These are phyloP conservation scores for Monilinia vaccinii-corymbosi DNA, from an alignment of 2,329 filamentous ascomycete genomes.

Conservation along the genomic window DNA sequence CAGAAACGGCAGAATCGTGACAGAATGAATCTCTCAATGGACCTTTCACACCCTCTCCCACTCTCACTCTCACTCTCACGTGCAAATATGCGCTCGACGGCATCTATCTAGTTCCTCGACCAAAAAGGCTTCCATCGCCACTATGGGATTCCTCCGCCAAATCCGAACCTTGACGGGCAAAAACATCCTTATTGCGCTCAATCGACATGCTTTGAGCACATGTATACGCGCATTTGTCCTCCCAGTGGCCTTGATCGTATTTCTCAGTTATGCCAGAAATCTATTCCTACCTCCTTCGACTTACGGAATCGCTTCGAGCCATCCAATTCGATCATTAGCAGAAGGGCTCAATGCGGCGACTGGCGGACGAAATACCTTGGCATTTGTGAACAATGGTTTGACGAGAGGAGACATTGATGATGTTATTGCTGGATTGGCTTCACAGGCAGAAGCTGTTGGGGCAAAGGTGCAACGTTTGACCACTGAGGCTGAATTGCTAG, in stretches of 20 bases:
- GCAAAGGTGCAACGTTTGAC: constrained; percentile 47
- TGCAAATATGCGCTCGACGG: not conserved
- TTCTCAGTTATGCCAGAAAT: constrained; percentile 66
- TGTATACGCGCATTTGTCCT: constrained; percentile 49
- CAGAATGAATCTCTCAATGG: too few species aligned
- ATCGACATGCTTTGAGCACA: constrained; percentile 44
- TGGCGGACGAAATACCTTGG: constrained; percentile 56
- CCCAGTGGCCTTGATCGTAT: constrained; percentile 48
- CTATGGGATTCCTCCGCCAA: constrained; percentile 47
- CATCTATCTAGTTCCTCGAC: not conserved
- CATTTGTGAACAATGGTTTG: constrained; percentile 69
- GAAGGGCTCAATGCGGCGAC: constrained; percentile 51
- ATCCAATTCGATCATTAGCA: constrained; percentile 52
- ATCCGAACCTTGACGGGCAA: constrained; percentile 53
- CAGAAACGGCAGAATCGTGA: too few species aligned
- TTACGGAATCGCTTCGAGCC: constrained; percentile 60
- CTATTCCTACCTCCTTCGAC: constrained; percentile 70
- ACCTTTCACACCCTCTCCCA: not conserved
- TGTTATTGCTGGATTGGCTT: constrained; percentile 56
- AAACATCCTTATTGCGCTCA: constrained; percentile 49
- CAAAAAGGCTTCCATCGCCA: constrained; percentile 1
- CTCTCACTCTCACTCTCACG: not conserved
- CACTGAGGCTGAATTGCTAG: constrained; percentile 48
- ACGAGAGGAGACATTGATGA: constrained; percentile 60
- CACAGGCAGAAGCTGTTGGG: constrained; percentile 46